A percentile compares a stretch with the other conserved stretches of the same genome.
Evolutionary conservation across 2,329 filamentous ascomycete genomes (phyloP).

Genomic region (Microascus cirrosus): DNA sequence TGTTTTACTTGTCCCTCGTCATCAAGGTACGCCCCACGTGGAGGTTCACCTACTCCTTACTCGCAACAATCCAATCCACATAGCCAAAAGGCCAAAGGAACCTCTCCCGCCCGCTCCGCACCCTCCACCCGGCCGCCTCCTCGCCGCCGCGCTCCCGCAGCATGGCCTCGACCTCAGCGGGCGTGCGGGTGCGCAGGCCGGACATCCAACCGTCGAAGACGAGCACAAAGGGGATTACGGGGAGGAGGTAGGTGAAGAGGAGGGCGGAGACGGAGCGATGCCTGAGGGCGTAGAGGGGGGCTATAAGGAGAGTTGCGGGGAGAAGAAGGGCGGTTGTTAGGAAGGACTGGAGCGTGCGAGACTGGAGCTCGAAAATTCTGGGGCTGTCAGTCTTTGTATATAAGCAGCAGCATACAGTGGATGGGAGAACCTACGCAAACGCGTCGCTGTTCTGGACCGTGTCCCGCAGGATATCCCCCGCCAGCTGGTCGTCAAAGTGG

Average conservation of each 20-base stretch:
- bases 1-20: not conserved
- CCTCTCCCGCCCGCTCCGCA: slow-evolving; percentile 31
- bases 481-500: slow-evolving; percentile 59
- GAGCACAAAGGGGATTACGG: slow-evolving; percentile 55
- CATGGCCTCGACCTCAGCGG: slow-evolving; percentile 51
- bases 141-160: slow-evolving; percentile 33
- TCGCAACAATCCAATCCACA: slow-evolving; percentile 40
- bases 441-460: slow-evolving; percentile 54
- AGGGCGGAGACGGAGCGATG: slow-evolving; percentile 38
- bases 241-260: slow-evolving; percentile 55
- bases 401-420: not conserved
- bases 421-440: slow-evolving; percentile 31
- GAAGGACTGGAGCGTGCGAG: slow-evolving; percentile 44
- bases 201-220: slow-evolving; percentile 61
- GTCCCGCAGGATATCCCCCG: slow-evolving; percentile 48
- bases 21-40: not conserved
- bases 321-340: slow-evolving; percentile 42
- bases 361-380: slow-evolving; percentile 62
- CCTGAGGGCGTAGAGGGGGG: slow-evolving; percentile 41
- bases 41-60: slow-evolving; percentile 17
- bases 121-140: slow-evolving; percentile 29
- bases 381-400: not conserved
- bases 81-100: slow-evolving; percentile 40
- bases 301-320: slow-evolving; percentile 35
- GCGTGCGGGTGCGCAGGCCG: slow-evolving; percentile 53